A percentile compares a stretch with the other conserved stretches of the same genome.
Conservation (phyloP, 2,329 filamentous ascomycete species). For the Colletotrichum shisoi region DNA sequence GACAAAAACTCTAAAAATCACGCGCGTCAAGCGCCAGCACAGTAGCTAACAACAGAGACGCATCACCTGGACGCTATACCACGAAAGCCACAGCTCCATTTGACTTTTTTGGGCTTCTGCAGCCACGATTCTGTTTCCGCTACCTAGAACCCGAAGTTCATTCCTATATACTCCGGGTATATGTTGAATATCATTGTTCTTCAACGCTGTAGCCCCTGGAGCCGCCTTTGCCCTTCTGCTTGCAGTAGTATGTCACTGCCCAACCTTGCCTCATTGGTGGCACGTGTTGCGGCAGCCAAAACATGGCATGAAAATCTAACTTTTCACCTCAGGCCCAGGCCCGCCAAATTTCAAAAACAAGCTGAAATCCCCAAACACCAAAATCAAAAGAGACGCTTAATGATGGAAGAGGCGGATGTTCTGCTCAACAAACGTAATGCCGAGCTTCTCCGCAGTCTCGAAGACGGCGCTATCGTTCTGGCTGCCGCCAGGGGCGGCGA, state of each 20-base stretch:
- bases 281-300: background rate
- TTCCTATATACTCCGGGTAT: slow-evolving; percentile 34
- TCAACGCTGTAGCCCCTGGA: background rate
- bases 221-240: background rate
- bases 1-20: slow-evolving; percentile 9
- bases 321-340: slow-evolving; percentile 18
- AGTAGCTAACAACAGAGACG: background rate
- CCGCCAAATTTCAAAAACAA: slow-evolving; percentile 28
- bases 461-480: slow-evolving; percentile 85
- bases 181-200: slow-evolving; percentile 37
- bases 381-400: slow-evolving; percentile 55
- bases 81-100: background rate
- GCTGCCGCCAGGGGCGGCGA: slow-evolving; percentile 89
- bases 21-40: slow-evolving; percentile 1
- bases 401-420: slow-evolving; percentile 94
- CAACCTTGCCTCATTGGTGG: background rate
- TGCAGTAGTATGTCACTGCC: background rate
- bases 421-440: slow-evolving; percentile 95
- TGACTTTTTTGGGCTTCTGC: slow-evolving; percentile 3
- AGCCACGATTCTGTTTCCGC: slow-evolving; percentile 15
- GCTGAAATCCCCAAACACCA: slow-evolving; percentile 32
- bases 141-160: slow-evolving; percentile 18
- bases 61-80: background rate
- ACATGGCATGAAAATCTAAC: slow-evolving; percentile 7
- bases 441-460: slow-evolving; percentile 88